These are phyloP conservation scores for Phaseolus lunatus DNA, from an alignment of 306 rosid genomes.

Conservation along the genomic window DNA sequence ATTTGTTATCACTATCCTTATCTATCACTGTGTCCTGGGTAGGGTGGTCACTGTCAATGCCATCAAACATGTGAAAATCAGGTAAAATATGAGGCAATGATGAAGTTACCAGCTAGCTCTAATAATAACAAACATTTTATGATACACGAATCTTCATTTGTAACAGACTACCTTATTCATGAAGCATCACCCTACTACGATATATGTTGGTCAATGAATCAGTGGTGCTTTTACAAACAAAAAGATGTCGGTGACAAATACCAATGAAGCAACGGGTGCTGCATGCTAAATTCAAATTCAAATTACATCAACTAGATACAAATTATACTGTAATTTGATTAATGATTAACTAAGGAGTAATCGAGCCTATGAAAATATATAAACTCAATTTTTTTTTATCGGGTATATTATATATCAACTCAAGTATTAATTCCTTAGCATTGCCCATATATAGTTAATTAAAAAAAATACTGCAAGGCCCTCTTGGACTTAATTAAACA, in stretches of 20 bases:
- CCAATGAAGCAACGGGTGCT: not conserved
- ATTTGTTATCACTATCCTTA: not conserved
- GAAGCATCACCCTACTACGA: not conserved
- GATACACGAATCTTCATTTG: constrained; percentile 40
- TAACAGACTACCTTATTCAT: not conserved
- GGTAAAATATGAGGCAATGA: not conserved
- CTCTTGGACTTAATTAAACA: no score
- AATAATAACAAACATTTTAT: constrained; percentile 40
- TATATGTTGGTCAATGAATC: not conserved
- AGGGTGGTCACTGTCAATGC: constrained; percentile 3
- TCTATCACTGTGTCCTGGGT: not conserved
- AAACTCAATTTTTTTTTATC: no score
- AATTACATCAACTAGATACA: not conserved
- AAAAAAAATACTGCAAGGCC: no score
- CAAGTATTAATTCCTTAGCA: no score
- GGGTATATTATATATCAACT: no score
- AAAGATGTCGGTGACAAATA: not conserved
- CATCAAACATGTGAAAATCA: constrained; percentile 29
- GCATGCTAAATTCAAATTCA: not conserved
- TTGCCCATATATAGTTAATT: no score
- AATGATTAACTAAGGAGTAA: no score
- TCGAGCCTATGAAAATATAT: no score
- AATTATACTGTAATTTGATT: not conserved
- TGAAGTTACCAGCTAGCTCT: constrained; percentile 14
- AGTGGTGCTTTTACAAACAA: constrained; percentile 9